phyloP scores from a whole-genome alignment of 108 stramenopile genomes.

The Fragilariopsis cylindrus region DNA sequence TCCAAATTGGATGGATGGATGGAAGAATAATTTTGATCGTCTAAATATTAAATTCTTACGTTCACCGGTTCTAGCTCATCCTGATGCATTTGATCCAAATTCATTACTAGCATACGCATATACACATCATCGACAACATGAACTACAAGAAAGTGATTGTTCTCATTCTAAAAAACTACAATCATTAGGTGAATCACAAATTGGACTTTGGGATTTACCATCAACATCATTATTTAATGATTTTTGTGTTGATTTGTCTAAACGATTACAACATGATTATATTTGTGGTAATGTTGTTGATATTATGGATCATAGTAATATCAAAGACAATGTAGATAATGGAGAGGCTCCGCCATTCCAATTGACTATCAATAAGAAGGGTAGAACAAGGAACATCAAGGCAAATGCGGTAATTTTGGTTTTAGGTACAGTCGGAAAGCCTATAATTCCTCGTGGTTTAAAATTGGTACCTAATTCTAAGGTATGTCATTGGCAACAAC shows the following conservation, averaged over 20 bases:
- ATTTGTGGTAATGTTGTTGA: conserved; percentile 37
- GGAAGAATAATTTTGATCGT: conserved; percentile 53
- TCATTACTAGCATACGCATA: conserved; percentile 61
- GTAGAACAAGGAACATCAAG: neutral
- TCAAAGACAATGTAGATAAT: neutral
- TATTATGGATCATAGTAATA: neutral
- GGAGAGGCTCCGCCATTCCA: neutral
- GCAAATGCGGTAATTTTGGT: conserved; percentile 54
- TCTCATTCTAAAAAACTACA: conserved; percentile 22
- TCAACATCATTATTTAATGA: conserved; percentile 57
- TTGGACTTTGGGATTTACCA: conserved; percentile 72
- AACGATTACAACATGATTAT: conserved; percentile 40
- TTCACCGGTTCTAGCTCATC: conserved; percentile 72
- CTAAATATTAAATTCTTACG: conserved; percentile 60
- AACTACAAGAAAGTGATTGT: conserved; percentile 56
- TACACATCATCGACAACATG: conserved; percentile 40
- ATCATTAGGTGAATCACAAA: conserved; percentile 53
- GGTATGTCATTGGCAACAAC: conserved; percentile 1
- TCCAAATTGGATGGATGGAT: conserved; percentile 46
- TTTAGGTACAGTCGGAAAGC: conserved; percentile 45
- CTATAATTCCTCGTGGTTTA: conserved; percentile 39
- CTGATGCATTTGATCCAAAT: conserved; percentile 55
- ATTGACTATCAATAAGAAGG: neutral
- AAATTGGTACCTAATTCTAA: neutral
- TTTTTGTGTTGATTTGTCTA: conserved; percentile 56